phyloP scores from a whole-genome alignment of 495 filamentous ascomycete species.

The Hypoxylon fuscum region DNA sequence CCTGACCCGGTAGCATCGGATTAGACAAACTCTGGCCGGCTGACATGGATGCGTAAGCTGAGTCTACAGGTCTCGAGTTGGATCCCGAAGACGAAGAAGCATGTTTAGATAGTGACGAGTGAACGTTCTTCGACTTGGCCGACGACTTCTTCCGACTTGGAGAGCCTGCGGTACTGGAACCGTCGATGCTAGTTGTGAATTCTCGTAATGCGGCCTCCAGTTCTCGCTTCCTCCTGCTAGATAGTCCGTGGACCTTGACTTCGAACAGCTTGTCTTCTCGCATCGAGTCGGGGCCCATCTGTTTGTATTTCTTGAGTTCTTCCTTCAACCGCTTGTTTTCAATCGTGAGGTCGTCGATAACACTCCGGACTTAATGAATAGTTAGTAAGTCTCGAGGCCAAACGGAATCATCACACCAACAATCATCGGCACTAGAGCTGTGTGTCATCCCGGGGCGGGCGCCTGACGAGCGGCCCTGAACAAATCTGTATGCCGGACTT shows the following conservation, averaged over 20 bases:
- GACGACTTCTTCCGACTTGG: constrained; percentile 44
- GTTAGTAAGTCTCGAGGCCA: not conserved
- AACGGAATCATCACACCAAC: not conserved
- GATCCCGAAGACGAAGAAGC: constrained; percentile 62
- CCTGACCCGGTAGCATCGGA: constrained; percentile 41
- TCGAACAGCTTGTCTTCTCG: constrained; percentile 77
- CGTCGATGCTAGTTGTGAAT: constrained; percentile 68
- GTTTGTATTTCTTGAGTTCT: constrained; percentile 72
- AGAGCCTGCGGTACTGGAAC: constrained; percentile 48
- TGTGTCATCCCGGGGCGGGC: constrained; percentile 45
- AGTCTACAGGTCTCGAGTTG: constrained; percentile 67
- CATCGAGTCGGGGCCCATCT: constrained; percentile 66
- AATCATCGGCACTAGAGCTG: constrained; percentile 66
- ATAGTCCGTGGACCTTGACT: constrained; percentile 74
- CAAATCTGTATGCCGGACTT: constrained; percentile 35
- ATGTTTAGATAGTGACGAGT: constrained; percentile 54
- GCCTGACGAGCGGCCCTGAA: constrained; percentile 26
- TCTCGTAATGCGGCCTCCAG: constrained; percentile 73
- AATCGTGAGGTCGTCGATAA: constrained; percentile 77
- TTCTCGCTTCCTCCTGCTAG: constrained; percentile 72
- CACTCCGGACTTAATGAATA: constrained; percentile 54
- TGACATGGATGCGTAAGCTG: constrained; percentile 79
- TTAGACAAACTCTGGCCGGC: constrained; percentile 56
- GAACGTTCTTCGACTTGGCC: constrained; percentile 44
- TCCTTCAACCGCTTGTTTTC: constrained; percentile 76